Evolutionary conservation across 306 rosid genomes (phyloP).

Genomic region (Fragaria ananassa): DNA sequence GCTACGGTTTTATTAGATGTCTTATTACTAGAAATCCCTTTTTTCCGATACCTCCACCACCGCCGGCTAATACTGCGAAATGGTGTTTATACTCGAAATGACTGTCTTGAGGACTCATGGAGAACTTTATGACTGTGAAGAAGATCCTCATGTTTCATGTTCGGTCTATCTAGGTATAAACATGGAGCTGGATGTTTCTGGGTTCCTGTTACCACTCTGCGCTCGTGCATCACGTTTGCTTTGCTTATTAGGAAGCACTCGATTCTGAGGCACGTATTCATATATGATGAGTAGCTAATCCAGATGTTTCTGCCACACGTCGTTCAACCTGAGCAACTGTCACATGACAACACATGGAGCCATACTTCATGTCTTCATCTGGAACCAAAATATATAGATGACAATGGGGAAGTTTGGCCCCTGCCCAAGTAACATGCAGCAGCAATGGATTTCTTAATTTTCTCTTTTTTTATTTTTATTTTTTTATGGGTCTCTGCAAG

Average conservation of each 20-base stretch:
- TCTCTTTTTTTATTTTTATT: no score
- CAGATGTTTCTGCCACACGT: not conserved
- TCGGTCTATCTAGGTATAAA: not conserved
- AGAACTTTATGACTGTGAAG: not conserved
- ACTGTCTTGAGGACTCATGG: not conserved
- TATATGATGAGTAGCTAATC: no score
- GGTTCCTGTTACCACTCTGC: not conserved
- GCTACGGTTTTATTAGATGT: no score
- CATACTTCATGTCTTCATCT: constrained; percentile 10
- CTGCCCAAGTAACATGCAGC: not conserved
- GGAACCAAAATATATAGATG: not conserved
- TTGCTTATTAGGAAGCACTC: not conserved
- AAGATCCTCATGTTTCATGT: not conserved
- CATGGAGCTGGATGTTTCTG: not conserved
- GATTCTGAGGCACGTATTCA: not conserved
- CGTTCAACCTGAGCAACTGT: not conserved
- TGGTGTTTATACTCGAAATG: not conserved
- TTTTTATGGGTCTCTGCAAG: no score
- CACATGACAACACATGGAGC: constrained; percentile 14
- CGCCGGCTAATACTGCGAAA: not conserved
- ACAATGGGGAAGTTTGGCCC: not conserved
- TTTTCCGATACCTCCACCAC: no score
- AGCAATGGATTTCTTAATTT: not conserved
- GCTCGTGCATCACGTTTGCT: not conserved
- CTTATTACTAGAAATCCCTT: no score